A percentile compares a stretch with the other conserved stretches of the same genome.
phyloP scores from a whole-genome alignment of 257 asterid genomes.

The Linderniella brevidens region DNA sequence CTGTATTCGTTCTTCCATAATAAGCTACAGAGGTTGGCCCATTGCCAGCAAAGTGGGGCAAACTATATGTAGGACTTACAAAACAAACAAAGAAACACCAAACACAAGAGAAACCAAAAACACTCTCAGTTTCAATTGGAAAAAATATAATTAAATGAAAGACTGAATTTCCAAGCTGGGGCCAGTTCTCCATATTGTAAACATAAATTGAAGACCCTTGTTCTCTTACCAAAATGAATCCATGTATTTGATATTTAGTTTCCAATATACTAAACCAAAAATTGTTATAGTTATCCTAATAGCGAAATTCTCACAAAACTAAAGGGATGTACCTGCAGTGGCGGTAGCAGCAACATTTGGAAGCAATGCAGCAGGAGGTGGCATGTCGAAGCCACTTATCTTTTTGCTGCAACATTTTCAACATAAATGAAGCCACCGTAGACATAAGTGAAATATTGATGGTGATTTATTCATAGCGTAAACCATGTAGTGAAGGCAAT shows the following conservation, averaged over 20 bases:
- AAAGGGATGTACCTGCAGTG: conserved; percentile 36
- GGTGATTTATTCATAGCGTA: conserved; percentile 4
- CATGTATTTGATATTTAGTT: conserved; percentile 55
- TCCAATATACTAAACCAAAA: conserved; percentile 37
- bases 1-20: conserved; percentile 87
- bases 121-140: conserved; percentile 75
- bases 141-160: conserved; percentile 24
- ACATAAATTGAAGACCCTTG: conserved; percentile 36
- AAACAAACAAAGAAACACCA: conserved; percentile 83
- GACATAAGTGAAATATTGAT: conserved; percentile 10
- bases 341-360: conserved; percentile 27
- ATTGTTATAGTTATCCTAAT: conserved; percentile 5
- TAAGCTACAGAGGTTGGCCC: conserved; percentile 99
- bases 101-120: conserved; percentile 91
- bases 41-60: conserved; percentile 97
- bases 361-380: conserved; percentile 68
- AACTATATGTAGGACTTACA: conserved; percentile 82
- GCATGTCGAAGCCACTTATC: conserved; percentile 97
- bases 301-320: conserved; percentile 2
- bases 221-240: conserved; percentile 79
- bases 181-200: conserved; percentile 24
- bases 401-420: conserved; percentile 65
- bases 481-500: conserved; percentile 1
- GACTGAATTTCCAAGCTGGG: conserved; percentile 21
- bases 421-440: conserved; percentile 22